A percentile compares a stretch with the other conserved stretches of the same genome.
Conservation (phyloP, 345 rosid genomes). For the Salix brachista region DNA sequence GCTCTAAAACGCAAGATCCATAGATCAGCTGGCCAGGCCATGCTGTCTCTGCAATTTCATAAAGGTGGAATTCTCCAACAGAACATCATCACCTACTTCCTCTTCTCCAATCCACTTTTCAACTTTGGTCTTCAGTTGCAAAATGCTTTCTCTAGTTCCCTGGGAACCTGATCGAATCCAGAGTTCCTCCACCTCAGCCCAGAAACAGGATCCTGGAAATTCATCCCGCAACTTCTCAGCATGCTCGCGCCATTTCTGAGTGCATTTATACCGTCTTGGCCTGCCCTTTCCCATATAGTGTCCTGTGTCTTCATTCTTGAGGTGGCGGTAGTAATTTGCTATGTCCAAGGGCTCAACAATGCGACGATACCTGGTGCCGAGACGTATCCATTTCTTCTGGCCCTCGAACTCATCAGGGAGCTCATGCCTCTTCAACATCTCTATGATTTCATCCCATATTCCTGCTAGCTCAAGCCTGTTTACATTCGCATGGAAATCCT, state of each 20-base stretch:
- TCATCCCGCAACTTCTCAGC: slow-evolving; percentile 12
- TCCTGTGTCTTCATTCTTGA: slow-evolving; percentile 79
- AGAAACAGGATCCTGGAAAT: slow-evolving; percentile 50
- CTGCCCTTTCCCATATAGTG: slow-evolving; percentile 57
- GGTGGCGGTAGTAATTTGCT: slow-evolving; percentile 70
- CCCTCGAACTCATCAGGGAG: slow-evolving; percentile 66
- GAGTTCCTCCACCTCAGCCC: slow-evolving; percentile 87
- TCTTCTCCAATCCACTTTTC: slow-evolving; percentile 25
- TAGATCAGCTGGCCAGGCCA: slow-evolving; percentile 24
- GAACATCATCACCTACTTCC: slow-evolving; percentile 33
- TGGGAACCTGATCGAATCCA: not conserved
- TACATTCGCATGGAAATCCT: slow-evolving; percentile 66
- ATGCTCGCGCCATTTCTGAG: slow-evolving; percentile 66
- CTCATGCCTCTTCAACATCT: slow-evolving; percentile 53
- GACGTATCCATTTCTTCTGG: slow-evolving; percentile 28
- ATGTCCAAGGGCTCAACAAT: slow-evolving; percentile 73
- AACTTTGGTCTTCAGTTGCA: slow-evolving; percentile 16
- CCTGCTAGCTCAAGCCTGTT: slow-evolving; percentile 69
- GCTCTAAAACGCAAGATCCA: slow-evolving; percentile 7
- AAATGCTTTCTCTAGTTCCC: slow-evolving; percentile 11
- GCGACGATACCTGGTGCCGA: slow-evolving; percentile 50
- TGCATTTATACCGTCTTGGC: slow-evolving; percentile 57
- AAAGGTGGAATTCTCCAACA: slow-evolving; percentile 47
- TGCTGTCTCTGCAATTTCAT: slow-evolving; percentile 39
- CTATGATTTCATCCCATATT: slow-evolving; percentile 59